Conservation (phyloP, 2,329 filamentous ascomycete species). For the Shiraia bambusicola region DNA sequence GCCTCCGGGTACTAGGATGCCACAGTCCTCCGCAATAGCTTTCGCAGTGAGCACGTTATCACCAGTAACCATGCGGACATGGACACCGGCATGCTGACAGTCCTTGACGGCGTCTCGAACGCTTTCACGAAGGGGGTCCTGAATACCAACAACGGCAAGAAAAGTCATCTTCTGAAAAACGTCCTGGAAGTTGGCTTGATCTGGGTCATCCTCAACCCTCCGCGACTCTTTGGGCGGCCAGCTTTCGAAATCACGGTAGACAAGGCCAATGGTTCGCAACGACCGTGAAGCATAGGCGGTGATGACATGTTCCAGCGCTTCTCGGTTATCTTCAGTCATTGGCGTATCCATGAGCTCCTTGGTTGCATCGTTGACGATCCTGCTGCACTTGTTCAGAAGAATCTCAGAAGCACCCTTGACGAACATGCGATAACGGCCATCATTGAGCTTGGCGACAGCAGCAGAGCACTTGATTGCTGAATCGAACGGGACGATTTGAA, state of each 20-base stretch:
- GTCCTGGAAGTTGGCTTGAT: conserved; percentile 65
- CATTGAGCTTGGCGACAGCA: conserved; percentile 58
- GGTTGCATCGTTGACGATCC: conserved; percentile 60
- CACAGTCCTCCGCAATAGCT: conserved; percentile 76
- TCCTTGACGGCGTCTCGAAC: conserved; percentile 72
- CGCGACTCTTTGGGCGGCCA: conserved; percentile 71
- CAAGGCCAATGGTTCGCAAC: conserved; percentile 78
- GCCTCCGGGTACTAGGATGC: conserved; percentile 70
- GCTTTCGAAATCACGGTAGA: conserved; percentile 79
- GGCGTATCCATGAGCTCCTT: conserved; percentile 56
- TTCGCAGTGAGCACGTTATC: conserved; percentile 79
- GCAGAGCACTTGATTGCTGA: conserved; percentile 71
- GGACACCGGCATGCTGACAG: conserved; percentile 75
- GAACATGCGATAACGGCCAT: conserved; percentile 59
- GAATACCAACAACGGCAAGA: conserved; percentile 74
- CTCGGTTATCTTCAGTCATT: conserved; percentile 59
- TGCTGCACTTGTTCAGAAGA: conserved; percentile 50
- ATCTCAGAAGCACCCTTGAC: conserved; percentile 57
- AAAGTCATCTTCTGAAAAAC: conserved; percentile 73
- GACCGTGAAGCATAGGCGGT: conserved; percentile 76
- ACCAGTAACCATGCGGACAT: conserved; percentile 83
- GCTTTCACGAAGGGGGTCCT: conserved; percentile 74
- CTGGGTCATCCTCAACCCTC: conserved; percentile 60
- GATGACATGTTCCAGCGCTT: conserved; percentile 67
- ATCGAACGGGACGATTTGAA: conserved; percentile 62